Base-by-base conservation (phyloP, 2,329 filamentous ascomycete species). In the Chaetomium globosum region DNA sequence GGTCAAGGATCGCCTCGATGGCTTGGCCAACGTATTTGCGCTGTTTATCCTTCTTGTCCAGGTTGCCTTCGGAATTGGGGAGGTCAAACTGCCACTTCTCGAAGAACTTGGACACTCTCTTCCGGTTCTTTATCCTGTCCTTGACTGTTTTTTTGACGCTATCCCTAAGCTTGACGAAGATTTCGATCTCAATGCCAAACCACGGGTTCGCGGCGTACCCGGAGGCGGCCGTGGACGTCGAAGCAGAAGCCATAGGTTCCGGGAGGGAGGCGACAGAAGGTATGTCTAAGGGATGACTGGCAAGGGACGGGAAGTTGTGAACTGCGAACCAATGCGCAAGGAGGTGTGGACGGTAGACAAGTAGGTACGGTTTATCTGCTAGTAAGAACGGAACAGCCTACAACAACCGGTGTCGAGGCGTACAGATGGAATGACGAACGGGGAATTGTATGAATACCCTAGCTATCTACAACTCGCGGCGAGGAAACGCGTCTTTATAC, bases 101-200 rank as follows among this genome's bases (percentile, higher is more conserved):
- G 7, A n/a, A 48, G 23, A 10, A 43, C 4, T n/a, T n/a, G 1
- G 46, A 1, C 46, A 48, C n/a, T 10, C 12, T 48, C 46, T 48
- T 48, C n/a, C 6, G 3, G 3, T 21, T 23, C 46, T 12, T 48
- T 7, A 48, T 21, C 46, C 10, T 48, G 8, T 48, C 46, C 6
- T 48, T 23, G 46, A 48, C 23, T 4, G 7, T 48, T n/a, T 48
- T 23, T 23, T 48, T 23, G n/a, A 48, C 46, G 9, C 2, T 12
- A 21, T 21, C n/a, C 46, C 21, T 48, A 23, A 48, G 3, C 46
- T 12, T 48, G 46, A 48, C n/a, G 46, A 48, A 48, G 46, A 48
- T 23, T 8, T 48, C 46, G 21, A 48, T 48, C 46, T 48, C 46
- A n/a, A 48, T 48, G n/a, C 46, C 46, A 48, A 48, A 48, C n/a